A percentile compares a stretch with the other conserved stretches of the same genome.
Evolutionary conservation across 768 basidiomycete species (phyloP).

Genomic region (Xerocomellus dryophilus): DNA sequence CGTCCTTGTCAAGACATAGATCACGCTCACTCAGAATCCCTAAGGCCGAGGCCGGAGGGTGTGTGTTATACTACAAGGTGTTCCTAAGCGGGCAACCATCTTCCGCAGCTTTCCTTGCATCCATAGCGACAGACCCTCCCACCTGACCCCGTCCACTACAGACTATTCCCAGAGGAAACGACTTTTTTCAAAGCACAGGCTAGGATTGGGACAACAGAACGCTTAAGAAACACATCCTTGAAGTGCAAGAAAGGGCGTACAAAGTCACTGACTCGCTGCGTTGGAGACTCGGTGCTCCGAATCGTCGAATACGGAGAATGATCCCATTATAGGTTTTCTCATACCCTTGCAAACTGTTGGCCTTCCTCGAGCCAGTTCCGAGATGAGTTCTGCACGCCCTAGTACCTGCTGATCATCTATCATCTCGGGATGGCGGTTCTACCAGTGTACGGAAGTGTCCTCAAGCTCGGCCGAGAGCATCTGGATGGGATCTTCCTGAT

Average conservation of each 20-base stretch:
- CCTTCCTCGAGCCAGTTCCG: constrained; percentile 21
- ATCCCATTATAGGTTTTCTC: constrained; percentile 16
- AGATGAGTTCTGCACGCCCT: neutral
- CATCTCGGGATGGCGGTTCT: neutral
- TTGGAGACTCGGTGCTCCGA: too few species aligned
- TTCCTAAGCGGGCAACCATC: constrained; percentile 44
- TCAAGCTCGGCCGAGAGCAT: constrained; percentile 37
- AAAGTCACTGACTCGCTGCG: constrained; percentile 1
- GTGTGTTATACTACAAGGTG: neutral
- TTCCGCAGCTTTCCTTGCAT: constrained; percentile 38
- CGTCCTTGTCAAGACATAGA: too few species aligned
- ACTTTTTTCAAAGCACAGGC: too few species aligned
- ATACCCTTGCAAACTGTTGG: constrained; percentile 19
- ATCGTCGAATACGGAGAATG: neutral
- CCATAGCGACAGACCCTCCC: too few species aligned
- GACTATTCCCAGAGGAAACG: constrained; percentile 1
- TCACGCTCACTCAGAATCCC: too few species aligned
- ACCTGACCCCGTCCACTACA: neutral
- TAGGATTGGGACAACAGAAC: too few species aligned
- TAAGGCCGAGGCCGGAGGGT: too few species aligned
- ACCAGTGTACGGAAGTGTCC: constrained; percentile 21
- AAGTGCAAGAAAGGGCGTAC: constrained; percentile 20
- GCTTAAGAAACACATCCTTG: too few species aligned
- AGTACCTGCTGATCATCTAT: neutral
- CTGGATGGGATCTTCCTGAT: constrained; percentile 38